Evolutionary conservation across 495 filamentous ascomycete species (phyloP), one percentile per base, ranked within the genome.

Genomic region (Melanomma pulvis-pyrius): DNA sequence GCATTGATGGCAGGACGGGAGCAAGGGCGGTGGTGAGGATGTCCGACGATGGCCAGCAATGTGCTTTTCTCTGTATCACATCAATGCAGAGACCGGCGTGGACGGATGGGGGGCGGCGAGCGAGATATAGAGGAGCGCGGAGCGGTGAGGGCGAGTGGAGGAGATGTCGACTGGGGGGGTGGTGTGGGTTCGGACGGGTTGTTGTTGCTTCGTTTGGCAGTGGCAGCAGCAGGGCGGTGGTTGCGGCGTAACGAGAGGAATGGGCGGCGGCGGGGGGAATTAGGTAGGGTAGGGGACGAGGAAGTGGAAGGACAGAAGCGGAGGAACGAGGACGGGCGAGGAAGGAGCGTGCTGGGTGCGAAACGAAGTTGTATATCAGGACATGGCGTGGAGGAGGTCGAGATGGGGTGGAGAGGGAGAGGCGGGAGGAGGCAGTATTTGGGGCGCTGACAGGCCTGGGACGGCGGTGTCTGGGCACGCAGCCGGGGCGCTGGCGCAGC

Each of bases 81-180:
- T 71, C 68, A 67, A 71, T 64, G 68, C 61, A 55, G 25, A 28
- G 55, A 25, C 61, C 55, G 25, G 41, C 48, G 71, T 70, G 55
- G 71, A 41, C 63, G 61, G 54, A 60, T 24, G 65, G 67, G 58
- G 47, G 61, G 24, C 28, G 65, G 15, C n/a, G n/a, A n/a, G n/a
- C n/a, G 53, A 51, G 49, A 56, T 57, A 44, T 60, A 21, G 26
- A 49, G 49, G 41, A 47, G 32, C 28, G 56, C 26, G 50, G 55
- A 51, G 32, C 50, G 36, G 63, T 22, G 60, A 30, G 13, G 48
- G 48, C n/a, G 11, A 17, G 50, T 47, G 61, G n/a, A 24, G 21
- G 52, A 58, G 56, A 24, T 49, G 53, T 36, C 25, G 32, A 21
- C 4, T 59, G 53, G 7, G 36, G 46, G 67, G 44, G 30, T 25